A percentile compares a stretch with the other conserved stretches of the same genome.
Evolutionary conservation across 768 basidiomycete genomes (phyloP).

Genomic region (Flagelloscypha sp.): DNA sequence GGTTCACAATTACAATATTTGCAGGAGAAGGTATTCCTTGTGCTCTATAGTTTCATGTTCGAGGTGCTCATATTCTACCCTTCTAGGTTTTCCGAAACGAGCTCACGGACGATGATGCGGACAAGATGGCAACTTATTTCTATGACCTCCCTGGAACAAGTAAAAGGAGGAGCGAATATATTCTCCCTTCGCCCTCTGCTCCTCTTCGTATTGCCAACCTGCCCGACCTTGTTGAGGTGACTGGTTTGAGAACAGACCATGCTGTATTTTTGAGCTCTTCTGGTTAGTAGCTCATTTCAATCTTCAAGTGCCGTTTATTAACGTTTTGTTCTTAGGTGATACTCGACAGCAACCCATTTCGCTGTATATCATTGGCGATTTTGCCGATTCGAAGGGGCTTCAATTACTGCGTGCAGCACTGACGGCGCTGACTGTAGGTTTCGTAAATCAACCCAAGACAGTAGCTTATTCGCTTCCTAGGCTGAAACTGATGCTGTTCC

Average conservation of each 20-base stretch:
- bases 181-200: constrained; percentile 47
- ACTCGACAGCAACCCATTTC: too few species aligned
- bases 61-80: constrained; percentile 23
- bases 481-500: too few species aligned
- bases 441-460: too few species aligned
- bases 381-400: too few species aligned
- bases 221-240: constrained; percentile 41
- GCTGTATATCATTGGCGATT: too few species aligned
- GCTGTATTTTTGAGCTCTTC: constrained; percentile 60
- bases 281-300: constrained; percentile 28
- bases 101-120: constrained; percentile 43
- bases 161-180: constrained; percentile 64
- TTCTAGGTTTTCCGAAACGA: constrained; percentile 50
- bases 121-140: constrained; percentile 66
- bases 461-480: too few species aligned
- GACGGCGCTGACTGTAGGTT: too few species aligned
- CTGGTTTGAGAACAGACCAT: constrained; percentile 32
- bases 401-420: too few species aligned
- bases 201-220: constrained; percentile 48
- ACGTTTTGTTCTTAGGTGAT: constrained; percentile 8
- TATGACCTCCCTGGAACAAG: constrained; percentile 78
- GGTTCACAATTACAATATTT: constrained; percentile 54
- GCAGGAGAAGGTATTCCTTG: constrained; percentile 69
- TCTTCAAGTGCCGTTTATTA: too few species aligned
- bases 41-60: neutral